Evolutionary conservation across 148 eudicot genomes (phyloP).

Genomic region (Pouteria glomerata): DNA sequence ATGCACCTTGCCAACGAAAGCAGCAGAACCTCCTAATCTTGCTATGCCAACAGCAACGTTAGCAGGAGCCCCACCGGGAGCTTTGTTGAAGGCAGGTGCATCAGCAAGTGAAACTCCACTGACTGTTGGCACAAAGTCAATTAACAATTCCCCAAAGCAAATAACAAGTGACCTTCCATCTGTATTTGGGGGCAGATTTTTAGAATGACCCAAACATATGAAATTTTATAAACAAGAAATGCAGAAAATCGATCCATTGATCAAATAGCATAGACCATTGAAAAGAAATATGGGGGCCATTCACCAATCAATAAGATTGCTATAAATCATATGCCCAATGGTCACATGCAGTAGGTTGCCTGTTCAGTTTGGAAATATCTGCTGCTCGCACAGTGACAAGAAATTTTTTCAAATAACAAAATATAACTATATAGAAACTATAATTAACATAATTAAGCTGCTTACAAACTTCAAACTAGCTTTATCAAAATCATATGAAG

Average conservation of each 20-base stretch:
- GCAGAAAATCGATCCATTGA: slow-evolving; percentile 13
- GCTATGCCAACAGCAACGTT: slow-evolving; percentile 91
- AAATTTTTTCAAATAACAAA: not conserved
- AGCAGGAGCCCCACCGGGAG: slow-evolving; percentile 97
- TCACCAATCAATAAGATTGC: not conserved
- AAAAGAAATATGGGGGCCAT: not conserved
- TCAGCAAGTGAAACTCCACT: slow-evolving; percentile 79
- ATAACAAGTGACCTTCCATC: slow-evolving; percentile 60
- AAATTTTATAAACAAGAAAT: not conserved
- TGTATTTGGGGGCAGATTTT: slow-evolving; percentile 18
- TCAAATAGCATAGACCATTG: not conserved
- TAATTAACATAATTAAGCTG: not conserved
- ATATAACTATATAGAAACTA: not conserved
- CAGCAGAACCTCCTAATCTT: slow-evolving; percentile 80
- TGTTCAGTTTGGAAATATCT: not conserved
- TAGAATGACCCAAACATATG: slow-evolving; percentile 13
- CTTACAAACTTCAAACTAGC: not conserved
- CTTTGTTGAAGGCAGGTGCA: slow-evolving; percentile 84
- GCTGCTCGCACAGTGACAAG: not conserved
- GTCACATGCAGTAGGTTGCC: not conserved
- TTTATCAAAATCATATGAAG: not conserved
- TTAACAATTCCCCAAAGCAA: slow-evolving; percentile 91
- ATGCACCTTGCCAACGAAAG: slow-evolving; percentile 84
- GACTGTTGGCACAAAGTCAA: slow-evolving; percentile 84
- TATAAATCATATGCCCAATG: not conserved